phyloP scores from a whole-genome alignment of 2,329 filamentous ascomycete species.

The Pleochaeta shiraiana region DNA sequence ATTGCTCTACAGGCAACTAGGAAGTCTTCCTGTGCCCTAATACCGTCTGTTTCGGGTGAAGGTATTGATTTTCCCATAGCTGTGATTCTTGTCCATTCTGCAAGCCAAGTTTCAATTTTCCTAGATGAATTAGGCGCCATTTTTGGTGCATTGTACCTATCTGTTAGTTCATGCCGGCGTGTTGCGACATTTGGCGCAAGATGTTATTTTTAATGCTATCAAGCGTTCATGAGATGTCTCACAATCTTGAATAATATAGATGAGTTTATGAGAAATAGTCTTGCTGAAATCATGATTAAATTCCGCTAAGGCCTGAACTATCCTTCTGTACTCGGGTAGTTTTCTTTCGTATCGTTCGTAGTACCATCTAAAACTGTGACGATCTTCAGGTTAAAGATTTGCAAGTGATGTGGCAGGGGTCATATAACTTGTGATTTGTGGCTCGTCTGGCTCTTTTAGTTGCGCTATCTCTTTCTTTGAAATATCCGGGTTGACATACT shows the following conservation, averaged over 20 bases:
- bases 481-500: not conserved
- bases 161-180: not conserved
- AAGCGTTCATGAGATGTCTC: not conserved
- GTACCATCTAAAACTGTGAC: not conserved
- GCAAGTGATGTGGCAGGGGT: not conserved
- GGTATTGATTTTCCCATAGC: not conserved
- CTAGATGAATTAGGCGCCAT: not conserved
- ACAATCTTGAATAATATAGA: not conserved
- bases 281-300: not conserved
- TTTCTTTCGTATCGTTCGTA: not conserved
- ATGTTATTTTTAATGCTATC: not conserved
- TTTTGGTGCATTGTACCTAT: not conserved
- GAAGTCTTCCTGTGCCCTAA: not conserved
- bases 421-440: not conserved
- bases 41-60: not conserved
- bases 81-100: not conserved
- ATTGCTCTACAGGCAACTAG: not conserved
- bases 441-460: not conserved
- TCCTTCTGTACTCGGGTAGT: not conserved
- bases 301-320: not conserved
- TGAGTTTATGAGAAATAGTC: not conserved
- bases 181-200: not conserved
- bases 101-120: not conserved
- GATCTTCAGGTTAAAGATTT: not conserved
- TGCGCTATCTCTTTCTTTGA: not conserved